phyloP scores from a whole-genome alignment of 2,329 filamentous ascomycete species.

The Thermoascus crustaceus region DNA sequence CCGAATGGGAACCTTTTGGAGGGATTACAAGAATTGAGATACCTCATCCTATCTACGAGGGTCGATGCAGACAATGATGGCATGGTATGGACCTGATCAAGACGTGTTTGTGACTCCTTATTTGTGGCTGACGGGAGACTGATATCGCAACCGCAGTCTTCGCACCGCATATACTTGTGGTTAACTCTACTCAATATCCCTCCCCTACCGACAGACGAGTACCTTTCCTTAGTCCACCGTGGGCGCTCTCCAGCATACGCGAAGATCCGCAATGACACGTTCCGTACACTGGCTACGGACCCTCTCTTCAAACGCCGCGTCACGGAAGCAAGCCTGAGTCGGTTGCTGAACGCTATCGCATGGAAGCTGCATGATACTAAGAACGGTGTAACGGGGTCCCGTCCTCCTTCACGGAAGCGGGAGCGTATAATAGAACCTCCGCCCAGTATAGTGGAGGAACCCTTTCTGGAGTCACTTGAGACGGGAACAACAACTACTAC shows the following conservation, averaged over 20 bases:
- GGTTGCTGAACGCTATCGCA: conserved; percentile 86
- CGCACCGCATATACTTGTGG: conserved; percentile 91
- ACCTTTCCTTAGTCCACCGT: conserved; percentile 82
- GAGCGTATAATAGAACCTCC: conserved; percentile 34
- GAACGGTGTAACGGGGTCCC: conserved; percentile 34
- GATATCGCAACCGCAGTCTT: conserved; percentile 53
- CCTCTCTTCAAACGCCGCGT: conserved; percentile 94
- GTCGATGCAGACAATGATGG: conserved; percentile 46
- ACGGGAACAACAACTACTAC: conserved; percentile 11
- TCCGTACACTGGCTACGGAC: conserved; percentile 91
- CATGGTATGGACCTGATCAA: conserved; percentile 41
- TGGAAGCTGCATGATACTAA: conserved; percentile 84
- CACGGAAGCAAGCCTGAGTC: conserved; percentile 88
- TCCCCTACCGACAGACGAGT: conserved; percentile 75
- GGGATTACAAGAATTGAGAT: conserved; percentile 39
- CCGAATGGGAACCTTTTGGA: conserved; percentile 53
- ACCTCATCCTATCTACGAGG: conserved; percentile 42
- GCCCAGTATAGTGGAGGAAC: conserved; percentile 31
- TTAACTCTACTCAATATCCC: conserved; percentile 84
- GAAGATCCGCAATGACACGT: conserved; percentile 98
- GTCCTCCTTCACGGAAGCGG: conserved; percentile 38
- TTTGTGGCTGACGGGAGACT: conserved; percentile 8
- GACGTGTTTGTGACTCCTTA: too few relatives aligned
- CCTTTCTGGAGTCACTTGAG: conserved; percentile 42
- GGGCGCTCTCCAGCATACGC: conserved; percentile 90